A percentile compares a stretch with the other conserved stretches of the same genome.
Conservation (phyloP, 495 filamentous ascomycete species). For the Aspergillus panamensis region DNA sequence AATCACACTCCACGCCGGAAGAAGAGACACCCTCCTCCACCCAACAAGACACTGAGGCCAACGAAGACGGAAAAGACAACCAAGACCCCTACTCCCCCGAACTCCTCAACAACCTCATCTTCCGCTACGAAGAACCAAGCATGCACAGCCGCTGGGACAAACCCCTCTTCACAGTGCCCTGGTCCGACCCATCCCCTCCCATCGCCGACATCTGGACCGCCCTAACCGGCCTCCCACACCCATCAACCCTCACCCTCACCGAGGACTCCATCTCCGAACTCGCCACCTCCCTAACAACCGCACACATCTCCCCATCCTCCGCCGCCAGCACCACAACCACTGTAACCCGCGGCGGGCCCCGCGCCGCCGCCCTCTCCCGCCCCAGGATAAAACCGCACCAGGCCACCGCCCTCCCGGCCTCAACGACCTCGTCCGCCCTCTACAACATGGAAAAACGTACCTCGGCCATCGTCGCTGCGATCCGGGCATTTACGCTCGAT, state of each 20-base stretch:
- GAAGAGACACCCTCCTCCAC: background rate
- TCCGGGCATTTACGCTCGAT: conserved; percentile 57
- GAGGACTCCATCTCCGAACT: conserved; percentile 23
- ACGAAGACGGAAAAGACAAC: conserved; percentile 35
- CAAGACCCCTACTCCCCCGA: conserved; percentile 59
- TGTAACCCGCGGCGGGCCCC: conserved; percentile 16
- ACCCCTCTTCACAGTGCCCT: conserved; percentile 86
- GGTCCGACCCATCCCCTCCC: conserved; percentile 67
- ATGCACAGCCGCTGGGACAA: conserved; percentile 93
- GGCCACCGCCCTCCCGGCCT: conserved; percentile 68
- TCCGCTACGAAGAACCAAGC: conserved; percentile 94
- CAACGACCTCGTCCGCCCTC: conserved; percentile 72
- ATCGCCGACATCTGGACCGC: conserved; percentile 77
- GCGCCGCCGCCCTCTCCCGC: conserved; percentile 17
- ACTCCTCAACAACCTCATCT: conserved; percentile 88
- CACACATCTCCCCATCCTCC: conserved; percentile 24
- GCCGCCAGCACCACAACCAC: conserved; percentile 31
- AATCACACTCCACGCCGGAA: background rate
- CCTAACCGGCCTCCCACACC: conserved; percentile 46
- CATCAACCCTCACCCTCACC: conserved; percentile 28
- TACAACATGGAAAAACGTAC: conserved; percentile 83
- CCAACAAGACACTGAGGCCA: background rate
- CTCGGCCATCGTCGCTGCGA: conserved; percentile 72
- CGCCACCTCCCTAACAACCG: conserved; percentile 25
- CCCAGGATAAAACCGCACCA: conserved; percentile 66